These are phyloP conservation scores for Hypoxylon sp. DNA, from an alignment of 2,329 filamentous ascomycete species.

Conservation along the genomic window DNA sequence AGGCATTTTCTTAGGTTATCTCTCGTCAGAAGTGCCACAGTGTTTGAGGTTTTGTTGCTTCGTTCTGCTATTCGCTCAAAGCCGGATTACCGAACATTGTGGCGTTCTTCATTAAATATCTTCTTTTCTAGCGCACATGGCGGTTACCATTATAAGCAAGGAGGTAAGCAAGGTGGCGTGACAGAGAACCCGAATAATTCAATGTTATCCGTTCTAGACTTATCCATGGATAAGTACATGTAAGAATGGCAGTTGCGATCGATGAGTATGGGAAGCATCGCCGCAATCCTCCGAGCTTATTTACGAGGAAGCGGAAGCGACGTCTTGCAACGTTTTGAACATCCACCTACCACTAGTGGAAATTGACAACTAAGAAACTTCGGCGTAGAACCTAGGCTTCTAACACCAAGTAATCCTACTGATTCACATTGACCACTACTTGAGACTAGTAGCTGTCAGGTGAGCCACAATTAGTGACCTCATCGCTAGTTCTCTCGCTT, in stretches of 20 bases:
- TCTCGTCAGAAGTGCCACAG: constrained; percentile 6
- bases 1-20: constrained; percentile 2
- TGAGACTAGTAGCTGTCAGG: background rate
- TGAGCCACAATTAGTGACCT: constrained; percentile 14
- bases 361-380: constrained; percentile 5
- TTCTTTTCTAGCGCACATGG: constrained; percentile 32
- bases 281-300: constrained; percentile 30
- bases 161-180: background rate
- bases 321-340: constrained; percentile 1
- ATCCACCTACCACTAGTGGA: constrained; percentile 29
- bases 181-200: background rate
- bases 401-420: constrained; percentile 27
- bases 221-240: constrained; percentile 4
- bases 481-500: constrained; percentile 4
- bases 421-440: constrained; percentile 26
- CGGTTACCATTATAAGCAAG: constrained; percentile 26
- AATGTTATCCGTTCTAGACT: background rate
- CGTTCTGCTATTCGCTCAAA: constrained; percentile 20
- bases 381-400: constrained; percentile 21
- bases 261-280: constrained; percentile 22
- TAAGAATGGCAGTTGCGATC: constrained; percentile 5
- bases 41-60: constrained; percentile 10
- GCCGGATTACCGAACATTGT: constrained; percentile 29
- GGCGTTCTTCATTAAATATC: constrained; percentile 38
- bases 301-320: constrained; percentile 10